Evolutionary conservation across 495 filamentous ascomycete species (phyloP), one percentile per base, ranked within the genome.

Genomic region (Lasiosphaeriaceae sp.): DNA sequence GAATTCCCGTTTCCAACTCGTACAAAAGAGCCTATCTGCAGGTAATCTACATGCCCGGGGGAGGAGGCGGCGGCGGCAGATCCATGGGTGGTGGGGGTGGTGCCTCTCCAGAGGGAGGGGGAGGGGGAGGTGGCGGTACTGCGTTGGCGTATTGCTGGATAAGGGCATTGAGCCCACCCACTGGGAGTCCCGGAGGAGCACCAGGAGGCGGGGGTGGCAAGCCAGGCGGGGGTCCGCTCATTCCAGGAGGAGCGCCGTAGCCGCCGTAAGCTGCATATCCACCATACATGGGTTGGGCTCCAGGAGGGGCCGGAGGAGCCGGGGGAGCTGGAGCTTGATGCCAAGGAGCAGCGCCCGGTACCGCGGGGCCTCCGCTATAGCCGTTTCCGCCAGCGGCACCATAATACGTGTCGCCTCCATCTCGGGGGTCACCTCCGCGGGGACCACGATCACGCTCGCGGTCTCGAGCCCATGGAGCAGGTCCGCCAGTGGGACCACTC

Each of bases 51-150:
- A 73, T 74, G 54, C 80, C 79, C 9, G 82, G 81, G 45, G 88
- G 87, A 54, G 88, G 88, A 16, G 88, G 89, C 20, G 88, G 89
- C 20, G 88, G 88, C 35, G 87, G 87, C 66, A 86, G 81, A 58
- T 92, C 89, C 67, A 82, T 85, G 4, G 89, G 88, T 54, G 87
- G 89, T 48, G 86, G 89, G 1, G 89, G 89, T 45, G 88, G 88
- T 34, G 82, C 83, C 52, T 86, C 86, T 62, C 79, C 77, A 35
- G 74, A 69, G 20, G 74, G 70, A 22, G 79, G 77, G 26, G 39
- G 39, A 43, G 39, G 39, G 9, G 77, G 75, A 3, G 82, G 85
- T 49, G 85, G 85, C 39, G 76, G 78, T 37, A 74, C 76, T 53
- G 80, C 85, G 56, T 77, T 79, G 23, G 82, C 74, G 59, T 86